Evolutionary conservation across 441 rosid species (phyloP).

Genomic region (Aquilaria agallochum): DNA sequence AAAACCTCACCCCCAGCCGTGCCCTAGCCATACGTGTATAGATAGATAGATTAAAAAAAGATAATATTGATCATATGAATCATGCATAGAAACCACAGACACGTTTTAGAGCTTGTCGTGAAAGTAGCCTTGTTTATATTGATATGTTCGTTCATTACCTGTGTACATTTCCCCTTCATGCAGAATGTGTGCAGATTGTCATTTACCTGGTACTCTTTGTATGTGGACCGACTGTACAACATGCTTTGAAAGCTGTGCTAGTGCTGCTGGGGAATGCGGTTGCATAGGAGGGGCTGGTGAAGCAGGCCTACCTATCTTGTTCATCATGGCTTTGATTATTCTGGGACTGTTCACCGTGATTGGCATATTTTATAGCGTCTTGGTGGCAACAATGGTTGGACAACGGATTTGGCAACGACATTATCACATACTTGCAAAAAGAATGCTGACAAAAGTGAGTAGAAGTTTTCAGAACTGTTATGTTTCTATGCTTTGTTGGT

Average conservation of each 20-base stretch:
- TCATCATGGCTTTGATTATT: conserved; percentile 82
- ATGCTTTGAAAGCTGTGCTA: conserved; percentile 95
- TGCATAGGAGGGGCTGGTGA: conserved; percentile 99
- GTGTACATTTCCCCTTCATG: conserved; percentile 15
- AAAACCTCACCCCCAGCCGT: too few species aligned
- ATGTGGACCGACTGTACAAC: conserved; percentile 99
- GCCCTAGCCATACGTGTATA: too few species aligned
- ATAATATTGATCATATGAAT: too few species aligned
- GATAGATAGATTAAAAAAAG: too few species aligned
- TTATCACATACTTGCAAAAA: conserved; percentile 96
- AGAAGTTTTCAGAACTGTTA: not conserved
- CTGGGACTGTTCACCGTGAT: conserved; percentile 93
- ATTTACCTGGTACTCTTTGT: conserved; percentile 98
- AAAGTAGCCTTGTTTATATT: too few species aligned
- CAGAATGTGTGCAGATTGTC: conserved; percentile 99
- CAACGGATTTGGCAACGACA: conserved; percentile 99
- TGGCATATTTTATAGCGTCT: conserved; percentile 94
- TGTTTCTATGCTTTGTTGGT: not conserved
- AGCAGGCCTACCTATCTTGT: conserved; percentile 89
- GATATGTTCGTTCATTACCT: too few species aligned
- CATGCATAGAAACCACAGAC: too few species aligned
- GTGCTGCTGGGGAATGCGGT: conserved; percentile 94
- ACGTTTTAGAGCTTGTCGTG: too few species aligned
- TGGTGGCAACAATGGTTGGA: conserved; percentile 99
- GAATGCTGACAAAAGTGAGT: conserved; percentile 97